A percentile compares a stretch with the other conserved stretches of the same genome.
phyloP scores from a whole-genome alignment of 768 basidiomycete genomes.

The Russula sp. region DNA sequence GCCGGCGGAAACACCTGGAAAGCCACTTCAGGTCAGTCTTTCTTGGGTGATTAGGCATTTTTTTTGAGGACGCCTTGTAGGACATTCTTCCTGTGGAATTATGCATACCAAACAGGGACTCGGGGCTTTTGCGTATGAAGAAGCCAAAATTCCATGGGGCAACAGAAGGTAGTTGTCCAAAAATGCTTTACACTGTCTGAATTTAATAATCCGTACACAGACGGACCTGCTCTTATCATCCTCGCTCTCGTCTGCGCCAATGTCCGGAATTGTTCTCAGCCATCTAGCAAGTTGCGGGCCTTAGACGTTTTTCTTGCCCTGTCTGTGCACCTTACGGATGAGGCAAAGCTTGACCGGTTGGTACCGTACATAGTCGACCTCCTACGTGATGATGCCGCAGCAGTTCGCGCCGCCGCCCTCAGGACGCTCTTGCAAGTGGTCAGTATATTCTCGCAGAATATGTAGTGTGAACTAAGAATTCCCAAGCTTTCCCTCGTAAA shows the following conservation, averaged over 20 bases:
- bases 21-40: constrained; percentile 52
- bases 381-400: constrained; percentile 75
- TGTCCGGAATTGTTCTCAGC: constrained; percentile 78
- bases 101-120: constrained; percentile 59
- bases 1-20: constrained; percentile 38
- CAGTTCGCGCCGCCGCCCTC: constrained; percentile 75
- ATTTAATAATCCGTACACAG: constrained; percentile 33
- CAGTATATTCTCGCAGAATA: constrained; percentile 30
- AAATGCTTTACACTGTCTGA: not conserved
- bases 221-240: constrained; percentile 85
- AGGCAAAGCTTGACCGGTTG: constrained; percentile 90
- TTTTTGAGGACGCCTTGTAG: constrained; percentile 33
- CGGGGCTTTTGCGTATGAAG: constrained; percentile 37
- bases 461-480: not conserved
- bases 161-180: constrained; percentile 48
- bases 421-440: constrained; percentile 81
- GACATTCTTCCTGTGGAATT: constrained; percentile 76
- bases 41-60: not conserved
- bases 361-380: constrained; percentile 89
- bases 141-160: constrained; percentile 42
- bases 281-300: constrained; percentile 80
- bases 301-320: constrained; percentile 85
- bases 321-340: constrained; percentile 78
- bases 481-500: constrained; percentile 53
- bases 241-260: constrained; percentile 85